Percentiles rank a stretch among this genome's conserved stretches.
phyloP scores from a whole-genome alignment of 257 asterid species.

The Solanum bulbocastanum region DNA sequence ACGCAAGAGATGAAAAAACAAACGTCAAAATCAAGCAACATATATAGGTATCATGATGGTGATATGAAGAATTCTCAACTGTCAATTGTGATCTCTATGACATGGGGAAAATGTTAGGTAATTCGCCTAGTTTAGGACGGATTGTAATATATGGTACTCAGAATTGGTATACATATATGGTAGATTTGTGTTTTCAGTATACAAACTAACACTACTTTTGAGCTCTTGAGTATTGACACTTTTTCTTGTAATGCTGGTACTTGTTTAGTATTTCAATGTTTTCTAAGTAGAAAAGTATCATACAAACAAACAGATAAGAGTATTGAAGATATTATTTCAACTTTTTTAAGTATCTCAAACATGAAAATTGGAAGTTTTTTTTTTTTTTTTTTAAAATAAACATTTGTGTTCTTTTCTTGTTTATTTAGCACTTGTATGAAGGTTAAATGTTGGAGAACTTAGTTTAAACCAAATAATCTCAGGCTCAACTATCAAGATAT shows the following conservation, averaged over 20 bases:
- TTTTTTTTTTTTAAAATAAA: too few species aligned
- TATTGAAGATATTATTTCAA: neutral
- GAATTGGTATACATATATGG: constrained; percentile 13
- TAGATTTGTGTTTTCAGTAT: constrained; percentile 11
- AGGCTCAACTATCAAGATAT: neutral
- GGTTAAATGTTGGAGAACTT: neutral
- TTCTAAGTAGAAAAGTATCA: neutral
- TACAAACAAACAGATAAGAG: neutral
- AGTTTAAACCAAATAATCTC: neutral
- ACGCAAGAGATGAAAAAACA: constrained; percentile 56
- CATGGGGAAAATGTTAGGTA: neutral
- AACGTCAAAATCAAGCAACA: neutral
- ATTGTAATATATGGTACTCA: constrained; percentile 11
- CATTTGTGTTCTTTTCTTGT: neutral
- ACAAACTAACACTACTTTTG: constrained; percentile 20
- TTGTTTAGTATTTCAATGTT: neutral
- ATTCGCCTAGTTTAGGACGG: neutral
- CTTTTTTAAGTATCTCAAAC: neutral
- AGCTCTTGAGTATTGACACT: neutral
- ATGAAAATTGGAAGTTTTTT: neutral
- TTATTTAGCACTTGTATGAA: neutral
- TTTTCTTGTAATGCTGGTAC: neutral
- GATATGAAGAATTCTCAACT: neutral
- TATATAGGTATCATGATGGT: neutral
- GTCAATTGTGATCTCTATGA: neutral